These are phyloP conservation scores for Wickerhamiella lipophila DNA, from an alignment of 805 yeast species.

Conservation along the genomic window DNA sequence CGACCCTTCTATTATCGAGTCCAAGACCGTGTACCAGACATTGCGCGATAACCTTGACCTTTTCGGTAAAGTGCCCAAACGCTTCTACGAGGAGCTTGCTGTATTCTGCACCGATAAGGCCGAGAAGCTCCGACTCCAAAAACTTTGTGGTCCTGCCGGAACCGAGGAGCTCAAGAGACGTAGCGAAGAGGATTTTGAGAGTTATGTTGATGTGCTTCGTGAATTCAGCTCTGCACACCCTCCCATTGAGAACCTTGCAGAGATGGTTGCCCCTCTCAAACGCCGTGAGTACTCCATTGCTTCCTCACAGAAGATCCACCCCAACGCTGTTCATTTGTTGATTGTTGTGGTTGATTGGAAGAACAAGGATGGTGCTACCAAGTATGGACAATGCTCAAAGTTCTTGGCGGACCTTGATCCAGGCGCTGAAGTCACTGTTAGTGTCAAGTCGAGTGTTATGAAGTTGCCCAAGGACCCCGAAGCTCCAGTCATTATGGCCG, in stretches of 20 bases:
- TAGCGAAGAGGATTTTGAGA: constrained; percentile 70
- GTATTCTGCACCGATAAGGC: constrained; percentile 55
- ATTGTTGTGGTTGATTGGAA: constrained; percentile 95
- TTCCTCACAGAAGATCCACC: constrained; percentile 85
- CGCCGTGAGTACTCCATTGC: constrained; percentile 98
- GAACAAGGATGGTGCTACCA: constrained; percentile 68
- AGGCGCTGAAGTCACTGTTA: constrained; percentile 80
- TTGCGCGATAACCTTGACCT: constrained; percentile 71
- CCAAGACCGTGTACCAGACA: constrained; percentile 71
- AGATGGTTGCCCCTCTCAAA: constrained; percentile 72
- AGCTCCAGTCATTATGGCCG: constrained; percentile 92
- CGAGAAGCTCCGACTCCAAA: constrained; percentile 50
- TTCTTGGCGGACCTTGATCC: constrained; percentile 64
- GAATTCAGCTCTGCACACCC: constrained; percentile 79
- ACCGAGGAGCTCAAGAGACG: constrained; percentile 71
- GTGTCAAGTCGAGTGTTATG: constrained; percentile 96
- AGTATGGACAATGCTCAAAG: constrained; percentile 92
- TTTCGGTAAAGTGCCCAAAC: constrained; percentile 91
- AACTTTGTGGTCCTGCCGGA: constrained; percentile 64
- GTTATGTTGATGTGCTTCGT: constrained; percentile 69
- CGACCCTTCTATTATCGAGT: constrained; percentile 38
- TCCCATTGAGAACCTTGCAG: constrained; percentile 50
- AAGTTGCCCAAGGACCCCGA: constrained; percentile 77
- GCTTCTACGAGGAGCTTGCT: constrained; percentile 76
- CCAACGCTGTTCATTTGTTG: constrained; percentile 78